Base-by-base conservation (phyloP, 495 filamentous ascomycete species). In the Penicillium salamii region DNA sequence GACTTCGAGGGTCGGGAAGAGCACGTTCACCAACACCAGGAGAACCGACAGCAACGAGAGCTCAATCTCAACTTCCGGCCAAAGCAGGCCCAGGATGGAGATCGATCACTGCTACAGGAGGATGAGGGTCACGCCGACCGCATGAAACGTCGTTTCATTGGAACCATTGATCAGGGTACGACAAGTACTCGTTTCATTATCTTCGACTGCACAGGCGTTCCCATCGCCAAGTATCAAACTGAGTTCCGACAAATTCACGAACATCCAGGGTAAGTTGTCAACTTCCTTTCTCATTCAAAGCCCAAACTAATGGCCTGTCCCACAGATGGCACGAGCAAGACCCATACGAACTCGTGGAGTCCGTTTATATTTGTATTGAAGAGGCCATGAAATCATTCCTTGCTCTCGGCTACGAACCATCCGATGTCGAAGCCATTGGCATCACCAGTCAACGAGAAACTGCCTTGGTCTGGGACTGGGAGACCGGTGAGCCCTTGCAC, bases 371-470 rank as follows among this genome's bases (percentile, higher is more conserved):
- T 39, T 97, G 92, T 72, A 91, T 96, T 46, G 88, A 93, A 50
- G 79, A 82, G 56, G 90, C 90, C 1, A 85, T 87, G 59, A 79
- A 82, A 57, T 68, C 81, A 20, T 96, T 96, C 70, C 64, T 81
- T 14, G 76, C 80, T 33, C 70, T 83, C 34, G 92, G 92, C 35
- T 78, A 91, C 70, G 78, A 78, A 17, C 76, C 81, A 42, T 76
- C 75, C 42, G 78, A 90, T 52, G 88, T 97, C 58, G 88, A 89
- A 59, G 83, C 89, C 24, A 81, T 97, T 59, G 92, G 92, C 46
- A 88, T 97, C 66, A 96, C 91, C 49, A 96, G 89, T 70, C 92
- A 97, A 74, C 84, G 92, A 61, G 92, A 97, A 73, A 97, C 92
- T 19, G 90, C 86, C 0, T 73, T 97, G 7, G 87, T 91, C 17